These are phyloP conservation scores for Allomyces arbusculus DNA, from an alignment of 192 early-diverging fungal genomes.

Conservation along the genomic window DNA sequence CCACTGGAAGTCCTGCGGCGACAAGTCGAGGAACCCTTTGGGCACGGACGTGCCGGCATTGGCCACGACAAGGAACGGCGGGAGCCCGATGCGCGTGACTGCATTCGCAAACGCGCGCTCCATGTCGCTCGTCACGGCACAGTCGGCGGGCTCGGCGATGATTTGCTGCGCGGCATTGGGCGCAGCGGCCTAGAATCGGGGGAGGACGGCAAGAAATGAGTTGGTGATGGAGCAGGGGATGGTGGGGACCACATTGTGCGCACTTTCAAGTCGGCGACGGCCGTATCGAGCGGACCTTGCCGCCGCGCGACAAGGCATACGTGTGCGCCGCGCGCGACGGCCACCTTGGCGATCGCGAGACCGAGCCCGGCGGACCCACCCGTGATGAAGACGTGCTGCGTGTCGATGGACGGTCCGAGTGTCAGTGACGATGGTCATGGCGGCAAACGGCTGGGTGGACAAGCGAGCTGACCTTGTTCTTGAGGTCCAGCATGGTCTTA, in stretches of 20 bases:
- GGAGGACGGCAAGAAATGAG: background rate
- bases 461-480: too few relatives aligned
- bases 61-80: background rate
- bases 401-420: too few relatives aligned
- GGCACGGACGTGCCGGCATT: background rate
- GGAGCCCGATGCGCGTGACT: background rate
- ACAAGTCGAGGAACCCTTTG: background rate
- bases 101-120: background rate
- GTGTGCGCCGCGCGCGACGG: background rate
- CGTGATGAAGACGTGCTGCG: background rate
- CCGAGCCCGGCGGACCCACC: background rate
- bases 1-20: conserved; percentile 5
- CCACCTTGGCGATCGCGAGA: background rate
- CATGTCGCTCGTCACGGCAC: background rate
- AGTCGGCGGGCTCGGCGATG: background rate
- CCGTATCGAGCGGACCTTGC: background rate
- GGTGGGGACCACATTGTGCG: background rate
- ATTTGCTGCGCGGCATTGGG: background rate
- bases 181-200: background rate
- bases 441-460: too few relatives aligned
- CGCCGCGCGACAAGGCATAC: background rate
- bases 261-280: background rate
- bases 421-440: too few relatives aligned
- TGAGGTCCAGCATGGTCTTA: too few relatives aligned
- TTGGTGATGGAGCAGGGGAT: background rate